Evolutionary conservation across 805 yeast genomes (phyloP), one percentile per base, ranked within the genome.

Genomic region (Kluyveromyces dobzhanskii): DNA sequence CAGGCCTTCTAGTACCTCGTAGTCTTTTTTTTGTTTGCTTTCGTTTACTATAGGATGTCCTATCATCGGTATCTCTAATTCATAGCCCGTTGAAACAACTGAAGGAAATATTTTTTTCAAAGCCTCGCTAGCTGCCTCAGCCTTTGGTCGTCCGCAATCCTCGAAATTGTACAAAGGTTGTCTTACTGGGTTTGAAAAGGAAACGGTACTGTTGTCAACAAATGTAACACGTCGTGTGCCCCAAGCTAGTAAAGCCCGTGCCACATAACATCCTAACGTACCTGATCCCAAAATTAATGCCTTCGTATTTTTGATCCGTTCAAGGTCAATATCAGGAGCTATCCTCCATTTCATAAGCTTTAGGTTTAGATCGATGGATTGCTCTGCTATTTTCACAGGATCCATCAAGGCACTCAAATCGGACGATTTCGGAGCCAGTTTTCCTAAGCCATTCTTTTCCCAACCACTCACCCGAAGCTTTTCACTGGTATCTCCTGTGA

Each of bases 331-430:
- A 7, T 76, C 71, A 0, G 98, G 97, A 0, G 85, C 86, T 13
- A 92, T 75, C 48, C 98, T 71, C 99, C 99, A 92, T 55, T 87
- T 86, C 98, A 92, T 92, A 32, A 92, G 66, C 62, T 85, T 85
- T 42, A 92, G 66, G 54, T 92, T 92, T 41, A 92, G 69, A 57
- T 88, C 96, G 4, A 87, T 88, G 0, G 97, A 90, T 59, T 94
- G 97, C 43, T 81, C 84, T 0, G 96, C 90, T 17, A 92, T 65
- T 46, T 82, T 79, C 10, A 68, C 46, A 0, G 98, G 98, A 56
- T 90, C 79, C 27, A 90, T 76, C 32, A 92, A 65, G 0, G 86
- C 63, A 1, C 92, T 87, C 39, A 92, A 59, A 56, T 94, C 92
- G 0, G 94, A 87, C 16, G 80, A 48, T 52, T 86, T 85, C 1